A percentile compares a stretch with the other conserved stretches of the same genome.
Conservation (phyloP, 2,329 filamentous ascomycete genomes). For the Biscogniauxia marginata region DNA sequence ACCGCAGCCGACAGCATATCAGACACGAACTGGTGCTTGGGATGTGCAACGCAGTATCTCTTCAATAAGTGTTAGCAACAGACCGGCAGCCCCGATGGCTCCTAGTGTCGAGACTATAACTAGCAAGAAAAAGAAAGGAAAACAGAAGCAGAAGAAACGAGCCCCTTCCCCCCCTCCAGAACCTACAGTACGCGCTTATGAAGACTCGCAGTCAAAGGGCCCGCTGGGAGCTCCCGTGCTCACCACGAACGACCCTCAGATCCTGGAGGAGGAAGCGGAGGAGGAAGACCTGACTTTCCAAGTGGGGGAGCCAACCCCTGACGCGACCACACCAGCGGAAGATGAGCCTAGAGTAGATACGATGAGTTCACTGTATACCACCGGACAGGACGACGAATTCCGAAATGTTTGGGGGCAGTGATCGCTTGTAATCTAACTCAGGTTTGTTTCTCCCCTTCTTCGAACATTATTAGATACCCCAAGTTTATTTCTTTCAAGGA, state of each 20-base stretch:
- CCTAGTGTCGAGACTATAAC: conserved; percentile 28
- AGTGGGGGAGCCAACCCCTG: conserved; percentile 24
- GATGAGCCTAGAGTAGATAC: conserved; percentile 5
- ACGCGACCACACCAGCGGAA: conserved; percentile 18
- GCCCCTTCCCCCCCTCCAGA: conserved; percentile 22
- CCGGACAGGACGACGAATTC: conserved; percentile 28
- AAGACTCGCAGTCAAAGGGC: conserved; percentile 30
- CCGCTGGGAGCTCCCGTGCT: conserved; percentile 33
- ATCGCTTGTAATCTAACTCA: conserved; percentile 21
- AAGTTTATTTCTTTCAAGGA: conserved; percentile 10
- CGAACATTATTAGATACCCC: conserved; percentile 25
- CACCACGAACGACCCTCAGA: conserved; percentile 32
- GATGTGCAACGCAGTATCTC: conserved; percentile 25
- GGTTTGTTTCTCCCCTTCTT: conserved; percentile 6
- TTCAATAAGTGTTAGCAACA: conserved; percentile 31
- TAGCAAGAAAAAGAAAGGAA: conserved; percentile 32
- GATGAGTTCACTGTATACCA: conserved; percentile 22
- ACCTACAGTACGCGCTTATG: conserved; percentile 25
- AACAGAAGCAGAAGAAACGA: conserved; percentile 27
- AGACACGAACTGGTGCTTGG: conserved; percentile 34
- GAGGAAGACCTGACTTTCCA: conserved; percentile 28
- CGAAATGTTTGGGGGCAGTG: conserved; percentile 30
- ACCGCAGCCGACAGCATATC: conserved; percentile 34
- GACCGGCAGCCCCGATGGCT: conserved; percentile 14
- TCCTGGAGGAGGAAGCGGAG: conserved; percentile 33